phyloP scores from a whole-genome alignment of 805 yeast genomes.

The Pichia membranifaciens region DNA sequence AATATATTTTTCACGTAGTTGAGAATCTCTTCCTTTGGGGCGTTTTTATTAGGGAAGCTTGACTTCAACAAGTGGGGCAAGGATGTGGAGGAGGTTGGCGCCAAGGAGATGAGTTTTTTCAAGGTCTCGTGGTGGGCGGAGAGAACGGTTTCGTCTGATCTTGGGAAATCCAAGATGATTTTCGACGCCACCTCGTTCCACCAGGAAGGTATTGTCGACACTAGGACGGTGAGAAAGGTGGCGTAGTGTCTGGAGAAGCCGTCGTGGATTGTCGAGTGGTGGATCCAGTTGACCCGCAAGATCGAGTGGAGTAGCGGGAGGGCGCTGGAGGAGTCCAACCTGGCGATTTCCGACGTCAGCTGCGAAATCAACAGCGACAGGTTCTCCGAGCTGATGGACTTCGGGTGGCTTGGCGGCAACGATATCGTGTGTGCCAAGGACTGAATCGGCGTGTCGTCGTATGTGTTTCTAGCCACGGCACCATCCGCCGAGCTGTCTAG shows the following conservation, averaged over 20 bases:
- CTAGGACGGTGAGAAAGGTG: constrained; percentile 69
- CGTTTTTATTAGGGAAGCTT: constrained; percentile 77
- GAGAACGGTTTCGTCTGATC: constrained; percentile 14
- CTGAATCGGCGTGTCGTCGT: constrained; percentile 41
- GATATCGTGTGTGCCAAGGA: constrained; percentile 54
- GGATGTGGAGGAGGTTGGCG: constrained; percentile 74
- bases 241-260: constrained; percentile 50
- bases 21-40: constrained; percentile 45
- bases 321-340: constrained; percentile 54
- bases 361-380: constrained; percentile 50
- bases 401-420: constrained; percentile 46
- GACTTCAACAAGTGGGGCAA: constrained; percentile 53
- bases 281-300: constrained; percentile 60
- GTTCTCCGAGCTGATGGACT: constrained; percentile 48
- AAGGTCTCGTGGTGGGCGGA: constrained; percentile 60
- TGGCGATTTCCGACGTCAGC: constrained; percentile 59
- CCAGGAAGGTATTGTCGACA: constrained; percentile 86
- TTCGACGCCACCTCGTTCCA: constrained; percentile 73
- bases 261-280: constrained; percentile 23
- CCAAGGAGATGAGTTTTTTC: constrained; percentile 55
- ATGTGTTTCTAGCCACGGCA: neutral
- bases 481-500: constrained; percentile 51
- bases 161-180: constrained; percentile 57
- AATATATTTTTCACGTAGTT: constrained; percentile 66
- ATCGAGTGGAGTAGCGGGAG: constrained; percentile 53